Conservation (phyloP, 805 yeast species). For the Schizosaccharomyces cryophilus region DNA sequence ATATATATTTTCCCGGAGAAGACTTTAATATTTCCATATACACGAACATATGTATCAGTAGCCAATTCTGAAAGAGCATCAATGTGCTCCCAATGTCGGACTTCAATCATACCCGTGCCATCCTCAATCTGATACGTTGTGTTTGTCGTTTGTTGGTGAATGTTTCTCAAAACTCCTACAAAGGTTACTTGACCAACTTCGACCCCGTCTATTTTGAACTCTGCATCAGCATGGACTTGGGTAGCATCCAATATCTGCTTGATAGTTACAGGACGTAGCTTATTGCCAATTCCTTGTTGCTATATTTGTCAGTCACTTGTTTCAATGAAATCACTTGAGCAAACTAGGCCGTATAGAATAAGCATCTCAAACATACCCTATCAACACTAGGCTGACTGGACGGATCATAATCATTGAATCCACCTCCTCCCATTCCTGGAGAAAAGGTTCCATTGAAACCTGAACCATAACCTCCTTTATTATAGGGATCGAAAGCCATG, state of each 20-base stretch:
- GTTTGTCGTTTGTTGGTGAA: conserved; percentile 21
- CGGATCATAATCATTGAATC: neutral
- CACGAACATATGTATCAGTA: conserved; percentile 23
- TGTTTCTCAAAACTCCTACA: conserved; percentile 33
- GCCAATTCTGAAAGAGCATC: conserved; percentile 3
- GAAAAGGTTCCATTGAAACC: neutral
- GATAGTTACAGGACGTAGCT: conserved; percentile 32
- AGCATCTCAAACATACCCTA: neutral
- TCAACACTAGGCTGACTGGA: neutral
- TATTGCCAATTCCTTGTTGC: neutral
- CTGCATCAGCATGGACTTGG: conserved; percentile 30
- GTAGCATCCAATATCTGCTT: conserved; percentile 32
- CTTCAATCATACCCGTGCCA: conserved; percentile 37
- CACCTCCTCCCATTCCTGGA: conserved; percentile 1
- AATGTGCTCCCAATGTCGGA: conserved; percentile 22
- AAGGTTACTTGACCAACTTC: conserved; percentile 23
- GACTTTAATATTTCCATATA: conserved; percentile 22
- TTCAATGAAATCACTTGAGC: neutral
- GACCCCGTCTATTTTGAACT: conserved; percentile 27
- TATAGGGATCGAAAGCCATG: neutral
- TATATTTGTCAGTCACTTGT: neutral
- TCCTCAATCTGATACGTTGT: conserved; percentile 31
- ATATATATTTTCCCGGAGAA: conserved; percentile 28
- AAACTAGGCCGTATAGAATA: neutral
- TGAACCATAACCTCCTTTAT: neutral